These are phyloP conservation scores for Fraxinus pennsylvanica DNA, from an alignment of 257 asterid genomes.

Conservation along the genomic window DNA sequence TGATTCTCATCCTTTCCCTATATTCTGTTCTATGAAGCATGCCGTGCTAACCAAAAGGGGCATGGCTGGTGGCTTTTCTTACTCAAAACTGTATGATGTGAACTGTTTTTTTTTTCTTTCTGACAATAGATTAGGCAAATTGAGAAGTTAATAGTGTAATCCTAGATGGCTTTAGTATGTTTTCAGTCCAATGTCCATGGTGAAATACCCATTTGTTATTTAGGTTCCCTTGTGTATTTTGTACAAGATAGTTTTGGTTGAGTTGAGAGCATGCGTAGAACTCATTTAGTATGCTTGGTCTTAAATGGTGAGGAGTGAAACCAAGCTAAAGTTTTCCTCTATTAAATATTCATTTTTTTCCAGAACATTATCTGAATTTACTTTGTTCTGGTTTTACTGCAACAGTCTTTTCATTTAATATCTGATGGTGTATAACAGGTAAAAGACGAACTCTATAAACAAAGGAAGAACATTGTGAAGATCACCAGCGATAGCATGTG, in stretches of 20 bases:
- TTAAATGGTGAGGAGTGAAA: background rate
- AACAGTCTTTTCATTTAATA: slow-evolving; percentile 11
- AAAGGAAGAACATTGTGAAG: slow-evolving; percentile 69
- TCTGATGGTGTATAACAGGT: slow-evolving; percentile 49
- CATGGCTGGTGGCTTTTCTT: background rate
- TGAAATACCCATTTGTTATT: background rate
- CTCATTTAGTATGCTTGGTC: background rate
- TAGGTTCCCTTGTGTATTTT: background rate
- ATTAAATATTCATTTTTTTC: background rate
- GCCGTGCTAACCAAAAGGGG: background rate
- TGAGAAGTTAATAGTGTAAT: slow-evolving; percentile 3
- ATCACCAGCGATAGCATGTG: slow-evolving; percentile 81
- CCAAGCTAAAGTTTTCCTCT: background rate
- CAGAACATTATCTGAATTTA: background rate
- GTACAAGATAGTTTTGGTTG: background rate
- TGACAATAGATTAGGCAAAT: background rate
- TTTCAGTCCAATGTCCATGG: background rate
- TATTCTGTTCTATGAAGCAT: background rate
- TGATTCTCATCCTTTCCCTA: background rate
- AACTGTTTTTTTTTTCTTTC: background rate
- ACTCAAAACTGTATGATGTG: background rate
- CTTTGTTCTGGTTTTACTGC: slow-evolving; percentile 10
- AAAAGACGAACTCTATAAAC: slow-evolving; percentile 74
- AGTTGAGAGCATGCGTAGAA: background rate
- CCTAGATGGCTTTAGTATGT: background rate